Percentiles rank a stretch among this genome's conserved stretches.
phyloP scores from a whole-genome alignment of 2,329 filamentous ascomycete species.

The Aspergillus cejpii region DNA sequence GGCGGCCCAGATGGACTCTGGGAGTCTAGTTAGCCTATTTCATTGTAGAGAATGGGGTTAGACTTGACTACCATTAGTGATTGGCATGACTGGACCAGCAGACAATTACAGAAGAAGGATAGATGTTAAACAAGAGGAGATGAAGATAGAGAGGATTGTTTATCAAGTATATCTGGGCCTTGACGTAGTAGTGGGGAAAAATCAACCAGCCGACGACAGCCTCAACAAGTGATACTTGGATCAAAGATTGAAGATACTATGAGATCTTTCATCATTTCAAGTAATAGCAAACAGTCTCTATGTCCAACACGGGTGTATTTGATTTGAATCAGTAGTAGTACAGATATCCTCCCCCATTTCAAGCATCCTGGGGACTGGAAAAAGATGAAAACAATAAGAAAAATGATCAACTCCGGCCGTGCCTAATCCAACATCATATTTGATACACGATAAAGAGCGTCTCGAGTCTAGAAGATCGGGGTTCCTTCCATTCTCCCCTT shows the following conservation, averaged over 20 bases:
- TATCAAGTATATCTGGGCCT: conserved; percentile 1
- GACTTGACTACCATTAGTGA: conserved; percentile 36
- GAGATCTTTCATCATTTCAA: no score
- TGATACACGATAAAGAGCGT: not conserved
- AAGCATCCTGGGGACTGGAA: not conserved
- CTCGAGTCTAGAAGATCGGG: conserved; percentile 10
- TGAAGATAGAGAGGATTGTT: conserved; percentile 1
- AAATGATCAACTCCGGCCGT: not conserved
- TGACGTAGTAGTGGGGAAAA: not conserved
- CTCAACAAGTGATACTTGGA: not conserved
- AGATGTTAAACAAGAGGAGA: conserved; percentile 3
- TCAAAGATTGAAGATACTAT: not conserved
- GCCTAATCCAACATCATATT: not conserved
- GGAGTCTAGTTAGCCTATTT: conserved; percentile 7
- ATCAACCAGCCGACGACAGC: not conserved
- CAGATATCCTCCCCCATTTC: not conserved
- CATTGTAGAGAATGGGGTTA: not conserved
- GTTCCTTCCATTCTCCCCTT: conserved; percentile 25
- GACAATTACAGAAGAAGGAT: conserved; percentile 5
- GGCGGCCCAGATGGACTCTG: conserved; percentile 73
- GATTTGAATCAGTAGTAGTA: not conserved
- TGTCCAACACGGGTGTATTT: not conserved
- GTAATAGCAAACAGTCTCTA: not conserved
- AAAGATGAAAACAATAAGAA: not conserved
- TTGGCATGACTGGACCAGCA: conserved; percentile 35